Evolutionary conservation across 305 asterid species (phyloP), one percentile per base, ranked within the genome.

Genomic region (Plantago rigida): DNA sequence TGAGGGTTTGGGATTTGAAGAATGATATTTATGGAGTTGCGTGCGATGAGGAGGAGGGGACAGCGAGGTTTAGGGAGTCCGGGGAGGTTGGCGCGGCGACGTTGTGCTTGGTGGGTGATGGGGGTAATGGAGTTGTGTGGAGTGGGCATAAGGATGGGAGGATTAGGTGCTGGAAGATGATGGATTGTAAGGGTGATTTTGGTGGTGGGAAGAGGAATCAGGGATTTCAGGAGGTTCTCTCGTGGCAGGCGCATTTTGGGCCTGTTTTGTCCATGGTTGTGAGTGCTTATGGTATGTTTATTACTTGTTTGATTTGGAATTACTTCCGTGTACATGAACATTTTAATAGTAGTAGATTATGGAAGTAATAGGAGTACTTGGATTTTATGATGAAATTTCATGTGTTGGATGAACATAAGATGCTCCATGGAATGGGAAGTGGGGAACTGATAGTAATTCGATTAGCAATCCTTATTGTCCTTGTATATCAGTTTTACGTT

Each of bases 61-160:
- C 93, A 0, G 85, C 76, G 63, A 78, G 85, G 46, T 82, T 77
- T 71, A 71, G 73, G 68, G 92, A 84, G 74, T 91, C 96, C 9
- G 84, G 61, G 10, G 74, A 60, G 62, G 78, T 81, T 54, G 69
- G 77, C 8, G 68, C 83, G 0, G 76, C 92, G 0, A 77, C 86
- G 0, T 67, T 91, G 46, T 87, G 96, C 78, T 51, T 87, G 73
- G 78, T 81, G 48, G 95, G 87, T 50, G 95, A 87, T 73, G 87
- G 73, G 44, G 96, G 81, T 62, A 81, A 81, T 71, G 75, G 83
- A 64, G 75, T 81, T 62, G 82, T 91, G 58, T 91, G 98, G 98
- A 91, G 82, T 78, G 98, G 98, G 65, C 98, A 91, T 34, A 84
- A 63, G 70, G 98, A 91, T 66, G 98, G 98, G 63, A 86, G 64